A percentile compares a stretch with the other conserved stretches of the same genome.
These are phyloP conservation scores for Chlorella vulgaris DNA, from an alignment of 139 green algal genomes.

Conservation along the genomic window DNA sequence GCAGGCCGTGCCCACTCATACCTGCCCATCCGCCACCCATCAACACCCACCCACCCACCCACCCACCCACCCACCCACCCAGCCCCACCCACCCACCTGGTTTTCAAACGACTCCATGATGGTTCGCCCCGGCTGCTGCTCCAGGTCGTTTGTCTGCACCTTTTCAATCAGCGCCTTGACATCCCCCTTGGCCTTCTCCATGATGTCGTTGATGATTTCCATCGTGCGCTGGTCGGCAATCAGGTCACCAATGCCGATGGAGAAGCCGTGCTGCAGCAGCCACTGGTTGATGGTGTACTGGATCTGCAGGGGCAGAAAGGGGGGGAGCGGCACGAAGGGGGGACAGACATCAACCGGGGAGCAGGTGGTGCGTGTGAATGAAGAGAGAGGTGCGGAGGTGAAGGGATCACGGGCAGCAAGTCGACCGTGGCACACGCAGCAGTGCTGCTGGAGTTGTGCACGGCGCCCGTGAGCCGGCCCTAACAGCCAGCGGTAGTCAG, in stretches of 20 bases:
- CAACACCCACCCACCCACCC: background rate
- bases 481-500: no score
- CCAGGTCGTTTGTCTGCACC: slow-evolving; percentile 82
- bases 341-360: no score
- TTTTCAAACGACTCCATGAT: slow-evolving; percentile 97
- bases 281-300: slow-evolving; percentile 97
- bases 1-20: no score
- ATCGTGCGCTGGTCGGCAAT: slow-evolving; percentile 94
- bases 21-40: background rate
- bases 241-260: slow-evolving; percentile 97
- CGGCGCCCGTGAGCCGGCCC: no score
- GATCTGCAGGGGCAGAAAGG: slow-evolving; percentile 1
- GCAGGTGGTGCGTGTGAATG: background rate
- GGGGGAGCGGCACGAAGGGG: background rate
- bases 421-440: no score
- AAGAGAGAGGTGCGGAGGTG: background rate
- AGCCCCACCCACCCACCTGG: slow-evolving; percentile 21
- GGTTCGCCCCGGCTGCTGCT: slow-evolving; percentile 89
- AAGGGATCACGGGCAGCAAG: no score
- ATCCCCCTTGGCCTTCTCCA: slow-evolving; percentile 84
- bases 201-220: slow-evolving; percentile 91
- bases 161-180: slow-evolving; percentile 88
- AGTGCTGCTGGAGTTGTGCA: no score
- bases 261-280: slow-evolving; percentile 95
- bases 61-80: background rate